phyloP scores from a whole-genome alignment of 495 filamentous ascomycete genomes.

The Xylaria scruposa region DNA sequence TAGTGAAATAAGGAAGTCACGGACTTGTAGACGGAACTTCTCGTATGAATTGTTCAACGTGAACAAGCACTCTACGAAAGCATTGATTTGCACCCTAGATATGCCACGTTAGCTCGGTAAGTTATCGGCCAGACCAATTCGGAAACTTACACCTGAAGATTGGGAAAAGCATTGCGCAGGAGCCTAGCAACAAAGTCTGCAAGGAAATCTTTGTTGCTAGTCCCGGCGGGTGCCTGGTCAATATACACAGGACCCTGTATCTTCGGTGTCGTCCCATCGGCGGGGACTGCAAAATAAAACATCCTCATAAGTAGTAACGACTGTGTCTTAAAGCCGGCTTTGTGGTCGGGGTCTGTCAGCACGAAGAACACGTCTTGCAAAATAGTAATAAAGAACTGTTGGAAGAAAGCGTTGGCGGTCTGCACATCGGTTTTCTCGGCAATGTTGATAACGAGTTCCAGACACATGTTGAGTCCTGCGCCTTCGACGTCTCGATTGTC shows the following conservation, averaged over 20 bases:
- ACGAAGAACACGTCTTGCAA: constrained; percentile 99
- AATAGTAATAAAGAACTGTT: constrained; percentile 92
- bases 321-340: constrained; percentile 98
- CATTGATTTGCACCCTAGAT: constrained; percentile 78
- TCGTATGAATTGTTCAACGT: constrained; percentile 78
- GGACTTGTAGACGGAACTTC: constrained; percentile 90
- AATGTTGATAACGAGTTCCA: constrained; percentile 97
- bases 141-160: constrained; percentile 82
- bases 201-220: constrained; percentile 87
- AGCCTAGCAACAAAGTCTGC: constrained; percentile 82
- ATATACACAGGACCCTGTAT: constrained; percentile 91
- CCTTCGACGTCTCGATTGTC: constrained; percentile 98
- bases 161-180: constrained; percentile 90
- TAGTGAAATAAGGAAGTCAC: constrained; percentile 95
- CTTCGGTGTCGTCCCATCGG: constrained; percentile 70
- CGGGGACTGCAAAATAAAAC: constrained; percentile 85
- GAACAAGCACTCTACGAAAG: constrained; percentile 88
- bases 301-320: constrained; percentile 91
- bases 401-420: constrained; percentile 94
- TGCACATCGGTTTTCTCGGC: constrained; percentile 82
- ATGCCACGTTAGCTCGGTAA: constrained; percentile 45
- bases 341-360: constrained; percentile 95
- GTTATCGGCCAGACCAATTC: neutral
- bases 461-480: constrained; percentile 98
- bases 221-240: constrained; percentile 78